Base-by-base conservation (phyloP, 139 green algal species). In the Haematococcus lacustris region DNA sequence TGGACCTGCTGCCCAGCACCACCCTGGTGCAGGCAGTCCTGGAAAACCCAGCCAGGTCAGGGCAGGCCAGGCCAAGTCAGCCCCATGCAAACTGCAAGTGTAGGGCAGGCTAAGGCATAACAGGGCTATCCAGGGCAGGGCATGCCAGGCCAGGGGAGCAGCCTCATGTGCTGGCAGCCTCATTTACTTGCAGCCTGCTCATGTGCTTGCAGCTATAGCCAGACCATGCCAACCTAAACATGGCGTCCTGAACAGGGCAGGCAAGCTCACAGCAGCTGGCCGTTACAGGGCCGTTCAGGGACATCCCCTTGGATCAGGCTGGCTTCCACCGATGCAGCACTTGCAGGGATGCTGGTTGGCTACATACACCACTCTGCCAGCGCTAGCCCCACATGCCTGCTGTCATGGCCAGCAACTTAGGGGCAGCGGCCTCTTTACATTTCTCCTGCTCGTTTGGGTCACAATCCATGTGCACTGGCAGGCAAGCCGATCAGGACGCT, bases 1-100 rank as follows among this genome's bases (percentile, higher is more conserved):
- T 82, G 38, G 82, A 86, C 69, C 69, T 88, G 51, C 72, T 82
- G 38, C 67, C 81, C 50, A 71, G 40, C 3, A 73, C 51, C 47
- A 41, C 25, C 34, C 38, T 83, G 62, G 37, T 7, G 25, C 26
- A 3, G 3, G 17, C 51, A 50, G 32, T 74, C 34, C 2, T 43
- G 62, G 25, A 3, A 1, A 51, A 74, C 37, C 1, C 62, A 0
- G 68, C 38, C 23, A 39, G 63, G 68, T 59, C 26, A 37, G 75
- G 32, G 33, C 43, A 6, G n/a, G 41, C 35, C 13, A 59, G 38
- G 13, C 68, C 9, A 0, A 40, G 0, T n/a, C n/a, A n/a, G n/a
- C n/a, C n/a, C n/a, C n/a, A n/a, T n/a, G n/a, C n/a, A n/a, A n/a
- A n/a, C n/a, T n/a, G n/a, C n/a, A n/a, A n/a, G n/a, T n/a, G n/a